A percentile compares a stretch with the other conserved stretches of the same genome.
These are phyloP conservation scores for Plasmopara muralis DNA, from an alignment of 352 stramenopile genomes.

Conservation along the genomic window DNA sequence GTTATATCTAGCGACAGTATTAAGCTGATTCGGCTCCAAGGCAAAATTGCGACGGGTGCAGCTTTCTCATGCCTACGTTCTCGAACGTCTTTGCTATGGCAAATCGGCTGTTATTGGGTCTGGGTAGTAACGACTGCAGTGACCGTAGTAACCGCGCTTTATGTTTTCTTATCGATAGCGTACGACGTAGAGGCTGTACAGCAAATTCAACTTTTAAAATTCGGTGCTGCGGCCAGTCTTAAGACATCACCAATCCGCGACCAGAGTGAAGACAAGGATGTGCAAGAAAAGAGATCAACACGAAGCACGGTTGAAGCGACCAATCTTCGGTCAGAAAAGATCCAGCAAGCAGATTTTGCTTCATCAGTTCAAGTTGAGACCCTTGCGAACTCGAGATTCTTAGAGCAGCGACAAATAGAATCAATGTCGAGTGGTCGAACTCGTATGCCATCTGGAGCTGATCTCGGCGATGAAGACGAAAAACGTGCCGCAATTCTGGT, in stretches of 20 bases:
- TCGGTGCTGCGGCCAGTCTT: constrained; percentile 2
- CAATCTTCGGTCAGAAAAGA: constrained; percentile 8
- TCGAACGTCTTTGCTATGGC: constrained; percentile 7
- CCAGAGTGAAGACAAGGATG: neutral
- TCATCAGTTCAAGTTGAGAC: constrained; percentile 15
- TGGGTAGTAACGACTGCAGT: constrained; percentile 17
- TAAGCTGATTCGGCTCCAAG: constrained; percentile 24
- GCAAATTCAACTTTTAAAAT: neutral
- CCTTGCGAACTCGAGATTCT: constrained; percentile 14
- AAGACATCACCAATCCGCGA: neutral
- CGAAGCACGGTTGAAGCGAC: constrained; percentile 5
- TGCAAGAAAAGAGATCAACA: neutral
- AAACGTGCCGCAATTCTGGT: neutral
- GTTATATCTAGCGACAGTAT: constrained; percentile 24
- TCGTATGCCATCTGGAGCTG: neutral
- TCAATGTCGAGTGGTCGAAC: constrained; percentile 2
- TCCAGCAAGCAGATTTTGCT: constrained; percentile 18
- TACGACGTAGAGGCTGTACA: constrained; percentile 3
- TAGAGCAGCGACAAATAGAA: constrained; percentile 21
- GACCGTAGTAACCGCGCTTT: constrained; percentile 9
- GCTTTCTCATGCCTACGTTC: constrained; percentile 29
- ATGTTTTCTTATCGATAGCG: constrained; percentile 3
- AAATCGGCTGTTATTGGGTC: constrained; percentile 3
- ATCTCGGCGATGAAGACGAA: neutral
- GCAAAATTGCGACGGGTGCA: constrained; percentile 18